Conservation (phyloP, 371 early-diverging fungal species). For the Neoconidiobolus thromboides region DNA sequence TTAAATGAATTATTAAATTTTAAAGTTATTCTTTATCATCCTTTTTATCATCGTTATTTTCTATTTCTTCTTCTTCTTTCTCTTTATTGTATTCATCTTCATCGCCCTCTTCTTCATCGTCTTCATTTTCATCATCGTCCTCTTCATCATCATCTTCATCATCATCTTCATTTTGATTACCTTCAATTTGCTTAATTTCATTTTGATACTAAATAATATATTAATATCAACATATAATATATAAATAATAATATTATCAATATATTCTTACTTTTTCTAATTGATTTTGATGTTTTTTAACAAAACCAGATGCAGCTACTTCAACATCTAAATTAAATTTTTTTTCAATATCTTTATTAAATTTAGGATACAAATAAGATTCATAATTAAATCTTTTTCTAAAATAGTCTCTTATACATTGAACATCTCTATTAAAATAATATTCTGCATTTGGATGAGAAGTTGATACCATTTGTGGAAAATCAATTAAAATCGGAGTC, state of each 20-base stretch:
- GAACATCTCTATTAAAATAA: constrained; percentile 96
- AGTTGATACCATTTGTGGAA: constrained; percentile 98
- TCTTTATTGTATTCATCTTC: constrained; percentile 11
- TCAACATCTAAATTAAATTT: constrained; percentile 84
- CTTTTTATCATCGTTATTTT: too few species aligned
- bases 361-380: constrained; percentile 71
- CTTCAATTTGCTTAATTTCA: constrained; percentile 2
- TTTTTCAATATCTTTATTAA: constrained; percentile 57
- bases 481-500: constrained; percentile 89
- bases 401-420: constrained; percentile 93
- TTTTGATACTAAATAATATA: background rate
- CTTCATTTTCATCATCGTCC: constrained; percentile 16
- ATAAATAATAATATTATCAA: background rate
- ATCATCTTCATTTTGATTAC: constrained; percentile 13
- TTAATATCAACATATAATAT: background rate
- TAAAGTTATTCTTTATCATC: too few species aligned
- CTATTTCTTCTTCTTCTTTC: too few species aligned
- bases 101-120: constrained; percentile 13
- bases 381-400: constrained; percentile 75
- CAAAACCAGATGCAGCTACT: constrained; percentile 90
- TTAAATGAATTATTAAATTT: too few species aligned
- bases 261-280: constrained; percentile 42
- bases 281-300: constrained; percentile 71
- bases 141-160: constrained; percentile 15
- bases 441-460: constrained; percentile 86